phyloP scores from a whole-genome alignment of 108 stramenopile species.

The Cylindrotheca closterium region DNA sequence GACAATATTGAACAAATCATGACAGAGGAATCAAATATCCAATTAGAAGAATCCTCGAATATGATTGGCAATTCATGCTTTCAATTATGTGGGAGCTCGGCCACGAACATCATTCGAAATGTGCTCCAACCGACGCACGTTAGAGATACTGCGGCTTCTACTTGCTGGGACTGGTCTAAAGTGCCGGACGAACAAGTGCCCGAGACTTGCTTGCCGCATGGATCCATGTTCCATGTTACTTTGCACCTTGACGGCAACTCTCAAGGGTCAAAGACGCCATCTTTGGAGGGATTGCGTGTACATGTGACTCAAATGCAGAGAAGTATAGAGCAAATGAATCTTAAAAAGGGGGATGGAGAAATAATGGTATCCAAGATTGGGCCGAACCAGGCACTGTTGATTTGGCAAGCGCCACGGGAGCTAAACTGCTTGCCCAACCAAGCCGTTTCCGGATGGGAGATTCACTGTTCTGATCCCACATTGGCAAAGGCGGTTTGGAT shows the following conservation, averaged over 20 bases:
- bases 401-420: conserved; percentile 18
- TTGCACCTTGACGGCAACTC: neutral
- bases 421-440: conserved; percentile 46
- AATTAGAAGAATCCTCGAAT: neutral
- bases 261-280: neutral
- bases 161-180: neutral
- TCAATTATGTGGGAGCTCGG: conserved; percentile 18
- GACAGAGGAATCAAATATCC: neutral
- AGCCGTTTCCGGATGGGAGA: conserved; percentile 65
- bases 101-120: neutral
- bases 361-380: neutral
- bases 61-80: conserved; percentile 2
- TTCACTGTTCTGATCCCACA: conserved; percentile 43
- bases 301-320: neutral
- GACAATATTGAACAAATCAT: neutral
- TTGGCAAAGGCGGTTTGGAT: conserved; percentile 49
- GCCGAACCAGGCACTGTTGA: neutral
- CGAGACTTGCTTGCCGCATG: neutral
- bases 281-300: neutral
- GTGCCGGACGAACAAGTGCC: neutral
- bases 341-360: no score
- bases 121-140: neutral
- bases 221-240: neutral
- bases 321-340: neutral
- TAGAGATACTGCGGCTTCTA: neutral